Percentiles rank a stretch among this genome's conserved stretches.
Conservation (phyloP, 2,329 filamentous ascomycete genomes). For the Cladophialophora bantiana region DNA sequence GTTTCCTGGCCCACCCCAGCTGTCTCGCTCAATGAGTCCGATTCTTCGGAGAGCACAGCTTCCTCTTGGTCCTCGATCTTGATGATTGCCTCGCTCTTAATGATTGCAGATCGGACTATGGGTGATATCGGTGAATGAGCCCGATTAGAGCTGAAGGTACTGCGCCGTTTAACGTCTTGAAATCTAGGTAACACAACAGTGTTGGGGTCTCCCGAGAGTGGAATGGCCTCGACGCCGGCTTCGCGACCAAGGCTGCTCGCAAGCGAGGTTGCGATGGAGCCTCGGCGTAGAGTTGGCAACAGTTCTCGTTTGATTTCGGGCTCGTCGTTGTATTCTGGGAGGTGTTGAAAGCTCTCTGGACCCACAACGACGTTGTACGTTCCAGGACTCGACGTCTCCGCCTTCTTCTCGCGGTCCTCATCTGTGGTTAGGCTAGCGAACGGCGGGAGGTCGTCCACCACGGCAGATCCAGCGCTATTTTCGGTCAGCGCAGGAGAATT, state of each 20-base stretch:
- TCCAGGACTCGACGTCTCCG: constrained; percentile 58
- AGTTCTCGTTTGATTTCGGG: constrained; percentile 42
- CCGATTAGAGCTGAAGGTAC: constrained; percentile 44
- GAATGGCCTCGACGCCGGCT: constrained; percentile 37
- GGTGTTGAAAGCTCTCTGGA: constrained; percentile 60
- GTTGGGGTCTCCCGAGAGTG: constrained; percentile 53
- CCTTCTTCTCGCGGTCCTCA: constrained; percentile 65
- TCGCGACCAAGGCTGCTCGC: constrained; percentile 44
- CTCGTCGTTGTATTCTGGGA: constrained; percentile 59
- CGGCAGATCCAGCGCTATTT: constrained; percentile 43
- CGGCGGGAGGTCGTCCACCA: constrained; percentile 59
- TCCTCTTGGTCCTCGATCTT: constrained; percentile 33
- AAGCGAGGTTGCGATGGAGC: constrained; percentile 42
- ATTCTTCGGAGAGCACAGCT: constrained; percentile 26
- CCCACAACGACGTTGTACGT: constrained; percentile 64
- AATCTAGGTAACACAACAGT: constrained; percentile 59
- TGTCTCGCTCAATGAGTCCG: constrained; percentile 17
- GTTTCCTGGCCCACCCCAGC: constrained; percentile 42
- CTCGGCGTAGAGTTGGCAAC: constrained; percentile 39
- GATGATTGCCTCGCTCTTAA: constrained; percentile 20
- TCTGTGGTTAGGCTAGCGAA: constrained; percentile 62
- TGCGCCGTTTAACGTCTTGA: constrained; percentile 53
- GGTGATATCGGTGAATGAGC: constrained; percentile 48
- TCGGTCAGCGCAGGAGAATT: constrained; percentile 44
- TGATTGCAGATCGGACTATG: constrained; percentile 16